phyloP scores from a whole-genome alignment of 164 flowering plant genomes.

The Aristolochia contorta region DNA sequence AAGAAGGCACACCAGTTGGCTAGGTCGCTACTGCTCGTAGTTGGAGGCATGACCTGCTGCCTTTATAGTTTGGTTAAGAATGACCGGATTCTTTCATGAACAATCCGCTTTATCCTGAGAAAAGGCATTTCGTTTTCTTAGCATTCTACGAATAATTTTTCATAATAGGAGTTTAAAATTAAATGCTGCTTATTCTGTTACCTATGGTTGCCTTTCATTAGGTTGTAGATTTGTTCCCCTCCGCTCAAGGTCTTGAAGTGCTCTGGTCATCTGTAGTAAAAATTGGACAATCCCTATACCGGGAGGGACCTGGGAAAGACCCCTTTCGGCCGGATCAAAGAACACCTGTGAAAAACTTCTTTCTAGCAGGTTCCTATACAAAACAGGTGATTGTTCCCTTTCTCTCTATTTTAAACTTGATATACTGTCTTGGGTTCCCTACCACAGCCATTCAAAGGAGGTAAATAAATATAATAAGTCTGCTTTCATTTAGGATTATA shows the following conservation, averaged over 20 bases:
- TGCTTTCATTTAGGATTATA: slow-evolving; percentile 59
- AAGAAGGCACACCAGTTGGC: too few relatives aligned
- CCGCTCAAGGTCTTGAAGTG: slow-evolving; percentile 79
- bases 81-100: too few relatives aligned
- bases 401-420: neutral
- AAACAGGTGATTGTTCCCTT: slow-evolving; percentile 53
- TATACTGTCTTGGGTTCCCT: neutral
- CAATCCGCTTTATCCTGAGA: neutral
- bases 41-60: too few relatives aligned
- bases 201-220: slow-evolving; percentile 17
- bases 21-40: too few relatives aligned
- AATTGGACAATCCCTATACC: slow-evolving; percentile 86
- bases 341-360: slow-evolving; percentile 84
- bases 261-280: slow-evolving; percentile 95
- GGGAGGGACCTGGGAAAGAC: slow-evolving; percentile 92
- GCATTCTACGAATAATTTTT: too few relatives aligned
- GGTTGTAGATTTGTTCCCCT: slow-evolving; percentile 81
- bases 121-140: neutral
- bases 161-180: too few relatives aligned
- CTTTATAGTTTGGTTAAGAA: too few relatives aligned
- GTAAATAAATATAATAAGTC: neutral
- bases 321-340: slow-evolving; percentile 94
- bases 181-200: neutral
- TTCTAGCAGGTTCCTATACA: slow-evolving; percentile 97
- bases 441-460: neutral